Evolutionary conservation across 2,329 filamentous ascomycete species (phyloP), one percentile per base, ranked within the genome.

Genomic region (Sarocladium kiliense): DNA sequence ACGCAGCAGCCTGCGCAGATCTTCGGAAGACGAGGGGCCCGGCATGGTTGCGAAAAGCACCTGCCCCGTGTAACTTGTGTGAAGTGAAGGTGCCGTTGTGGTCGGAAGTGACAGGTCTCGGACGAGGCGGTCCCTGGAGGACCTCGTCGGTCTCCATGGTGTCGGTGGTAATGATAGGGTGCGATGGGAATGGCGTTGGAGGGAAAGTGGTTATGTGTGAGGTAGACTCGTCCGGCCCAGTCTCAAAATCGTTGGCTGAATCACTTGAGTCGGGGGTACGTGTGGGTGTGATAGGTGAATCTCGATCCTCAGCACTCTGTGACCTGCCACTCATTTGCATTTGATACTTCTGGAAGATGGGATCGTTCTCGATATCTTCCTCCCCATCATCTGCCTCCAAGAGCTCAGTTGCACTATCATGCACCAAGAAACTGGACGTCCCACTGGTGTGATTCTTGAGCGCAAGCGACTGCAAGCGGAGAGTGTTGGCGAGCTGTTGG

Each of bases 401-500:
- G 11, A 23, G 44, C 19, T 21, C 19, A 4, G 41, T 5, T 23
- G 21, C 12, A 6, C n/a, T 16, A 14, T n/a, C 7, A 6, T 47
- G 7, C 7, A 47, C 9, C 5, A 47, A 30, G 23, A n/a, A 47
- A 3, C 21, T 30, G 10, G 44, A 11, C 10, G 44, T 9, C 3
- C 3, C 11, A 12, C 9, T 30, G 9, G 21, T 30, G 11, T 47
- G 44, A n/a, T 30, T 47, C 44, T 47, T 47, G 5, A 47, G 25
- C 4, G 44, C 44, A 23, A 47, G 44, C 9, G 23, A 6, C 44
- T 47, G 23, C 44, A 47, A 30, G 3, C 25, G 21, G 3, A 47
- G 25, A 9, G 44, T 47, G 25, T 47, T 47, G 44, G 44, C 21
- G 44, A 47, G 23, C 25, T 47, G 44, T 30, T 47, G 44, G n/a